Evolutionary conservation across 305 asterid species (phyloP).

Genomic region (Ajuga reptans): DNA sequence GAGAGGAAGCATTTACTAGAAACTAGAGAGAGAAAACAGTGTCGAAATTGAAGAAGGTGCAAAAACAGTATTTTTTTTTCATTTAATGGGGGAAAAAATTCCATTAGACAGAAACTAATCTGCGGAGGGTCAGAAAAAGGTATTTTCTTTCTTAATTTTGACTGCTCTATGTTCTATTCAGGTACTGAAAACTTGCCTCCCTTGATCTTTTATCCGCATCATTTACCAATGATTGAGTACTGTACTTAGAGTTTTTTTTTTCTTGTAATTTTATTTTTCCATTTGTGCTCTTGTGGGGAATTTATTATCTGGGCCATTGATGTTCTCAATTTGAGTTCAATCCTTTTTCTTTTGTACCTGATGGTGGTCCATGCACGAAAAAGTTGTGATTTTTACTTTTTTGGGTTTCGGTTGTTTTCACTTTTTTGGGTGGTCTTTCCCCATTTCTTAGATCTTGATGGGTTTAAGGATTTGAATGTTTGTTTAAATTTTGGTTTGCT

Average conservation of each 20-base stretch:
- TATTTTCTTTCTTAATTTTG: conserved; percentile 23
- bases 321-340: conserved; percentile 21
- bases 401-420: neutral
- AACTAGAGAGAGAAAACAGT: conserved; percentile 20
- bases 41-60: conserved; percentile 14
- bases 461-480: conserved; percentile 1
- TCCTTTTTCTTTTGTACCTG: conserved; percentile 18
- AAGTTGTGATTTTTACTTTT: neutral
- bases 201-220: conserved; percentile 27
- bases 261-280: conserved; percentile 14
- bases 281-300: conserved; percentile 20
- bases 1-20: neutral
- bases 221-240: conserved; percentile 40
- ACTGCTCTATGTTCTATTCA: conserved; percentile 27
- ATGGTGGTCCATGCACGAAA: conserved; percentile 31
- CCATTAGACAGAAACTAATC: conserved; percentile 30
- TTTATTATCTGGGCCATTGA: conserved; percentile 22
- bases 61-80: neutral
- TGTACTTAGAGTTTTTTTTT: conserved; percentile 10
- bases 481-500: neutral
- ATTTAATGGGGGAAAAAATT: conserved; percentile 16
- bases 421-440: neutral
- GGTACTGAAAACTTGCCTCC: conserved; percentile 25
- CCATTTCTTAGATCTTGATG: conserved; percentile 32
- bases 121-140: conserved; percentile 31